Percentiles rank a stretch among this genome's conserved stretches.
Evolutionary conservation across 202 grass and related monocot species (phyloP).

Genomic region (Bolboschoenoplectus hybrid): DNA sequence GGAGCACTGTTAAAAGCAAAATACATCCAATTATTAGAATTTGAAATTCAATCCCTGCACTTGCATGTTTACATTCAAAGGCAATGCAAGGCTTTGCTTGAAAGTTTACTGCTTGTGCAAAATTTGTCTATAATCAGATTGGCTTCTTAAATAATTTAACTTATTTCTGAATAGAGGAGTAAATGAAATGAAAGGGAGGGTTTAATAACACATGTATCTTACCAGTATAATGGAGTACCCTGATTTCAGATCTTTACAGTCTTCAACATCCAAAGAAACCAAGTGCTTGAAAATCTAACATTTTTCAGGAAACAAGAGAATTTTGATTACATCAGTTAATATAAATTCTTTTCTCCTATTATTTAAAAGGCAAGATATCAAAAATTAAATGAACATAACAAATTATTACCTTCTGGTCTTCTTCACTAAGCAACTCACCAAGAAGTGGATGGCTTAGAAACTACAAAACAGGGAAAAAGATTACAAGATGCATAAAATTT

Average conservation of each 20-base stretch:
- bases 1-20: neutral
- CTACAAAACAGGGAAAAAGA: slow-evolving; percentile 47
- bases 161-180: neutral
- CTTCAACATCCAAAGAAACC: slow-evolving; percentile 66
- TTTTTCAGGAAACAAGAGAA: slow-evolving; percentile 27
- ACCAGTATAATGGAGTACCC: slow-evolving; percentile 84
- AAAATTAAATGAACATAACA: neutral
- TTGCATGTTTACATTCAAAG: neutral
- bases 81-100: neutral
- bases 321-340: slow-evolving; percentile 3
- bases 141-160: neutral
- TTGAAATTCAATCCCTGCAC: neutral
- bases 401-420: slow-evolving; percentile 49
- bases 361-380: neutral
- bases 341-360: neutral
- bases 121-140: neutral
- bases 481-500: slow-evolving; percentile 7
- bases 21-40: neutral
- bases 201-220: slow-evolving; percentile 35
- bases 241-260: slow-evolving; percentile 79
- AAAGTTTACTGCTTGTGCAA: neutral
- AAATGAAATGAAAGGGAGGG: neutral
- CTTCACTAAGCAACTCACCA: slow-evolving; percentile 62
- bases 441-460: slow-evolving; percentile 86
- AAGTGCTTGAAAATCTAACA: slow-evolving; percentile 82